Conservation (phyloP, 352 stramenopile species). For the Globisporangium lucens region DNA sequence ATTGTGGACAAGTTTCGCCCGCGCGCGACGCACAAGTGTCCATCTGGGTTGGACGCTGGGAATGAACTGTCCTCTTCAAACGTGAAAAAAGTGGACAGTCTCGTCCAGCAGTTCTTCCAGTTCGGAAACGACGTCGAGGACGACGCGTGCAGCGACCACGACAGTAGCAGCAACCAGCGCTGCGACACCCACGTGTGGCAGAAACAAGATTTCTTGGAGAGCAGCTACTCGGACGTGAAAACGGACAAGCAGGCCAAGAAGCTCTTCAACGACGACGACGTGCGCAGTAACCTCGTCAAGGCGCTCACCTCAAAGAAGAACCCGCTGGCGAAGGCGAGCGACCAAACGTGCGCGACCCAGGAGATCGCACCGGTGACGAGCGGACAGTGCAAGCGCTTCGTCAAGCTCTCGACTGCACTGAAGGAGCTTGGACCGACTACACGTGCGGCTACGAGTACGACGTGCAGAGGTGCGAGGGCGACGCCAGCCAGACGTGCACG, state of each 20-base stretch:
- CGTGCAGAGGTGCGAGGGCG: conserved; percentile 35
- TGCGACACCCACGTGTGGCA: conserved; percentile 41
- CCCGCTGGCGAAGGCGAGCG: conserved; percentile 23
- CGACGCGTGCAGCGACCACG: conserved; percentile 41
- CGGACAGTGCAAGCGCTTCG: conserved; percentile 45
- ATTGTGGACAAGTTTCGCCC: conserved; percentile 61
- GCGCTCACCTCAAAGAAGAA: conserved; percentile 24
- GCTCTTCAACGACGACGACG: conserved; percentile 26
- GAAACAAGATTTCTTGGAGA: conserved; percentile 42
- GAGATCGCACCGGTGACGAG: conserved; percentile 21
- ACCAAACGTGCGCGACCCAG: conserved; percentile 20
- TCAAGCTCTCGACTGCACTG: conserved; percentile 41
- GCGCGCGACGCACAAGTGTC: conserved; percentile 35
- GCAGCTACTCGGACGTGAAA: conserved; percentile 16
- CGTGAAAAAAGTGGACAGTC: conserved; percentile 22
- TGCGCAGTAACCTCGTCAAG: conserved; percentile 23
- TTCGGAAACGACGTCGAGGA: conserved; percentile 44
- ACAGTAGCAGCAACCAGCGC: conserved; percentile 25
- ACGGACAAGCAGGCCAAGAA: conserved; percentile 16
- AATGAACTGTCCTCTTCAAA: conserved; percentile 31
- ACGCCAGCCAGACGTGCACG: conserved; percentile 27
- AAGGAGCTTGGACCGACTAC: conserved; percentile 67
- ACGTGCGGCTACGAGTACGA: conserved; percentile 58
- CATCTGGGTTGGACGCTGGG: conserved; percentile 10
- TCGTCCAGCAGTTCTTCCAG: conserved; percentile 35